These are phyloP conservation scores for Poa pratensis DNA, from an alignment of 176 grass and related monocot species.

Conservation along the genomic window DNA sequence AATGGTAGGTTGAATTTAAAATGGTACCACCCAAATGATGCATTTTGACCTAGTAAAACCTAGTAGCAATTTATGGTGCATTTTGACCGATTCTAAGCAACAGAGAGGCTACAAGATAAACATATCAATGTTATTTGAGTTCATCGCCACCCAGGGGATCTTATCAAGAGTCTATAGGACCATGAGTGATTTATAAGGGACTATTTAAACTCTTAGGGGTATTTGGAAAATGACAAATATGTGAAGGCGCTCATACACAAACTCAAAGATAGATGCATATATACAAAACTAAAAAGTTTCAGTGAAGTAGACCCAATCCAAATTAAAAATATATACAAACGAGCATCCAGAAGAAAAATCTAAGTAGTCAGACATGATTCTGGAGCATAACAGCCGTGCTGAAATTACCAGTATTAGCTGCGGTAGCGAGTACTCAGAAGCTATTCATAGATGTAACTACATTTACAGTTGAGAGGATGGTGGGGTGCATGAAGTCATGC, in stretches of 20 bases:
- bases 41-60: too few species aligned
- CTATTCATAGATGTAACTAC: slow-evolving; percentile 17
- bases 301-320: neutral
- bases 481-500: slow-evolving; percentile 30
- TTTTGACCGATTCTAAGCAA: too few species aligned
- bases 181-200: neutral
- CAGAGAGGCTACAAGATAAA: neutral
- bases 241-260: neutral
- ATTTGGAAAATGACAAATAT: neutral
- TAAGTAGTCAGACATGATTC: slow-evolving; percentile 12
- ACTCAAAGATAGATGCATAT: neutral
- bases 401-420: slow-evolving; percentile 30
- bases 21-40: too few species aligned
- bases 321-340: slow-evolving; percentile 23
- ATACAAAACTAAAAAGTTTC: neutral
- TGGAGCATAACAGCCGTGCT: slow-evolving; percentile 11
- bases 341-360: neutral
- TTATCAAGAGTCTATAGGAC: neutral
- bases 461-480: slow-evolving; percentile 31
- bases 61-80: too few species aligned
- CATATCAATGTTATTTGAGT: neutral
- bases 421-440: slow-evolving; percentile 25
- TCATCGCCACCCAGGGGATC: neutral
- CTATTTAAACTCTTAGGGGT: neutral
- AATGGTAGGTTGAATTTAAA: slow-evolving; percentile 9